Evolutionary conservation across 2,329 filamentous ascomycete species (phyloP).

Genomic region (Ceratocystiopsis brevicomis): DNA sequence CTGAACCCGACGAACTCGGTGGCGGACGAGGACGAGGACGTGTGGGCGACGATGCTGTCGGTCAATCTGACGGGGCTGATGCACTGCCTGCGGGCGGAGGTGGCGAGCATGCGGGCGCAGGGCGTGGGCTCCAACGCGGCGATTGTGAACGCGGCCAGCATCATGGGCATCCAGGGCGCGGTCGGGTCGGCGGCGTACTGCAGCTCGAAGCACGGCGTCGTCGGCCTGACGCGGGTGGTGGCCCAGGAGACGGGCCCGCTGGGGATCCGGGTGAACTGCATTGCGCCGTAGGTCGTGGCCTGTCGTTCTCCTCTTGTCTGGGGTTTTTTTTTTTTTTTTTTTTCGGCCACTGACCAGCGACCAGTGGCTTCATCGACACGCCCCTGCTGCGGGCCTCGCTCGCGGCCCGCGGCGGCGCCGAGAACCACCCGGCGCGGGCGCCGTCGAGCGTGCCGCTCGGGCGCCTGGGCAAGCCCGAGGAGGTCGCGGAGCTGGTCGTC

Average conservation of each 20-base stretch:
- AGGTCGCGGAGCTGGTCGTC: slow-evolving; percentile 26
- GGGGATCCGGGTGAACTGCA: slow-evolving; percentile 24
- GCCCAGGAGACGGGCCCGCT: slow-evolving; percentile 22
- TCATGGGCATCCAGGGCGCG: slow-evolving; percentile 13
- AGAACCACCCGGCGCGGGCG: slow-evolving; percentile 19
- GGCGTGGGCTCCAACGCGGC: slow-evolving; percentile 2
- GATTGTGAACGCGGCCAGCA: slow-evolving; percentile 9
- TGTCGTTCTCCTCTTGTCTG: neutral
- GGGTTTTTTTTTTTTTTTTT: neutral
- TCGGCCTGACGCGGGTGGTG: slow-evolving; percentile 19
- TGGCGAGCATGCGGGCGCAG: slow-evolving; percentile 4
- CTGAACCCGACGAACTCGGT: slow-evolving; percentile 21
- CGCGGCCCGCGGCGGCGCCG: slow-evolving; percentile 3
- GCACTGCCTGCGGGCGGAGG: slow-evolving; percentile 25
- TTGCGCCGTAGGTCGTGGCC: slow-evolving; percentile 5
- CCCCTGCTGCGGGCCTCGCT: slow-evolving; percentile 4
- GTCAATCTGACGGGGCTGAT: slow-evolving; percentile 32
- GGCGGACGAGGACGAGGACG: slow-evolving; percentile 25
- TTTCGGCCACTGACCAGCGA: neutral
- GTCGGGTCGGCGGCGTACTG: slow-evolving; percentile 19
- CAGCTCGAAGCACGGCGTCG: slow-evolving; percentile 19
- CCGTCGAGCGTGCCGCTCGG: slow-evolving; percentile 4
- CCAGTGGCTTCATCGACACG: slow-evolving; percentile 5
- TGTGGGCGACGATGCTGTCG: slow-evolving; percentile 28
- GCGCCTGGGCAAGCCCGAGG: slow-evolving; percentile 27